A percentile compares a stretch with the other conserved stretches of the same genome.
phyloP scores from a whole-genome alignment of 106 monocot genomes.

The Hemerocallis citrina region DNA sequence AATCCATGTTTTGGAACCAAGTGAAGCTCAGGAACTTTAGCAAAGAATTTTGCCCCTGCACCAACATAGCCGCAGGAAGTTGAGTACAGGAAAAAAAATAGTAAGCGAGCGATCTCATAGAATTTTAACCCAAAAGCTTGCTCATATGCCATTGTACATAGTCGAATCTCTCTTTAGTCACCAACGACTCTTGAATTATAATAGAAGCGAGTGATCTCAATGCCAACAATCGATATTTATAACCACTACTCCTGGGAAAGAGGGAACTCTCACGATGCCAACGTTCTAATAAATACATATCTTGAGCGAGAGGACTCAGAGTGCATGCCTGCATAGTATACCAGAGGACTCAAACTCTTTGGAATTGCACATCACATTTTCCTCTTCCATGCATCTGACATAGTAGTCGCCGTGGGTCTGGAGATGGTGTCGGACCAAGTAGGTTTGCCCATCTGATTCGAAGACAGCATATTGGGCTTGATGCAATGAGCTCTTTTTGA shows the following conservation, averaged over 20 bases:
- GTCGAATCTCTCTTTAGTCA: slow-evolving; percentile 63
- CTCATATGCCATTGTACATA: slow-evolving; percentile 69
- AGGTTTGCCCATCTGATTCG: slow-evolving; percentile 34
- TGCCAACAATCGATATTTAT: slow-evolving; percentile 52
- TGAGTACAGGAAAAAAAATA: too few species aligned
- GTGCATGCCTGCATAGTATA: slow-evolving; percentile 59
- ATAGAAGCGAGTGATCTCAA: slow-evolving; percentile 59
- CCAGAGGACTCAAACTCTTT: slow-evolving; percentile 66
- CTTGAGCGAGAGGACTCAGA: slow-evolving; percentile 49
- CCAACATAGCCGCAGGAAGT: too few species aligned
- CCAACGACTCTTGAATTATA: slow-evolving; percentile 57
- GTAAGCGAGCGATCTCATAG: too few species aligned
- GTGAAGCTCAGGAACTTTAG: too few species aligned
- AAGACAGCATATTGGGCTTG: slow-evolving; percentile 58
- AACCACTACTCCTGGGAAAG: slow-evolving; percentile 54
- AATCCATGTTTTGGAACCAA: too few species aligned
- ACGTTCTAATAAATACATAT: slow-evolving; percentile 49
- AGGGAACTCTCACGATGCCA: slow-evolving; percentile 69
- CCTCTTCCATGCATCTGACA: slow-evolving; percentile 35
- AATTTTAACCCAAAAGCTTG: slow-evolving; percentile 55
- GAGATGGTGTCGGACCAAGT: slow-evolving; percentile 49
- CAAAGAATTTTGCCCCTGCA: too few species aligned
- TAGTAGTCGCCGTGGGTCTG: slow-evolving; percentile 34
- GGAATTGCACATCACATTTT: slow-evolving; percentile 59
- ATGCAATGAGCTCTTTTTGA: slow-evolving; percentile 61